Conservation (phyloP, 495 filamentous ascomycete genomes). For the Pseudotulostoma volvatum region DNA sequence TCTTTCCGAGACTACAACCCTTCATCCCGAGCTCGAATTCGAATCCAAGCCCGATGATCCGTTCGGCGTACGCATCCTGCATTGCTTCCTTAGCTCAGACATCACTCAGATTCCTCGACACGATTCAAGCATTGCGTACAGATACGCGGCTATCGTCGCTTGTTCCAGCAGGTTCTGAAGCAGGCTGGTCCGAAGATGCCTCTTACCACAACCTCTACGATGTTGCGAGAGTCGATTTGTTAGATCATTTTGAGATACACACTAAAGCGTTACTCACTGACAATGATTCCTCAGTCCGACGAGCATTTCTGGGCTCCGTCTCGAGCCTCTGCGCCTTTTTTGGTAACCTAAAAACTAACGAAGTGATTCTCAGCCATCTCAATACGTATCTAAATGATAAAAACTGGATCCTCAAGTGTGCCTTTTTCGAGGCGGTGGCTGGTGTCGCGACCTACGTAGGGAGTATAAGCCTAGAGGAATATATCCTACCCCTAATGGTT, state of each 20-base stretch:
- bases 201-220: slow-evolving; percentile 74
- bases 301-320: slow-evolving; percentile 88
- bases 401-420: slow-evolving; percentile 92
- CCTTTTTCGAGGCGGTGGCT: slow-evolving; percentile 90
- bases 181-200: slow-evolving; percentile 50
- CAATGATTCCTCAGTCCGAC: slow-evolving; percentile 66
- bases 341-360: slow-evolving; percentile 72
- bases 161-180: slow-evolving; percentile 49
- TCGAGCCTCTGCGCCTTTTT: slow-evolving; percentile 91
- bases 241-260: slow-evolving; percentile 67
- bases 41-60: slow-evolving; percentile 50
- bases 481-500: slow-evolving; percentile 89
- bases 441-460: slow-evolving; percentile 86
- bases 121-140: slow-evolving; percentile 73
- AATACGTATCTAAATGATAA: slow-evolving; percentile 96
- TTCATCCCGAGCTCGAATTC: slow-evolving; percentile 42
- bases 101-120: slow-evolving; percentile 69
- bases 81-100: slow-evolving; percentile 85
- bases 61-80: slow-evolving; percentile 83
- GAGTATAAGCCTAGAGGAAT: slow-evolving; percentile 76
- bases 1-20: slow-evolving; percentile 65
- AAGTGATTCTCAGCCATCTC: slow-evolving; percentile 84
- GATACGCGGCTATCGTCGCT: slow-evolving; percentile 65
- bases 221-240: slow-evolving; percentile 56
- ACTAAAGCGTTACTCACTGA: slow-evolving; percentile 85